Evolutionary conservation across 768 basidiomycete genomes (phyloP), one percentile per base, ranked within the genome.

Genomic region (Trametes elegans): DNA sequence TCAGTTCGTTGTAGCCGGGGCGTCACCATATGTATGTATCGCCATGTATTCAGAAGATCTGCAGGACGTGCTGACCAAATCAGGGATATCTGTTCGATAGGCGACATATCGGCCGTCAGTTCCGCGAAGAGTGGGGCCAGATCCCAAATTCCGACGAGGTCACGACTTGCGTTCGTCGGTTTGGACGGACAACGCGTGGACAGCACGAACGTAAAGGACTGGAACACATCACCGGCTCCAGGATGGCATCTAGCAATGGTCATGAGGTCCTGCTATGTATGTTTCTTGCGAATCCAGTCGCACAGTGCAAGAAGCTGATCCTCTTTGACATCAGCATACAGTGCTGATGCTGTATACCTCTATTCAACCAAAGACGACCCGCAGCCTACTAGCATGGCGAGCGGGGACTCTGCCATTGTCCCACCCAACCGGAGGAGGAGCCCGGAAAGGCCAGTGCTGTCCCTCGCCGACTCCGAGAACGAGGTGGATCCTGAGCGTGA

Each of bases 61-160:
- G n/a, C n/a, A n/a, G 36, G 60, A 49, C 26, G 52, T 28, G 59
- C 43, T 36, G 29, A 66, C 63, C 60, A 26, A 42, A 61, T 26
- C 66, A 90, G 87, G 90, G 84, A 1, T 90, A 84, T 67, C 77
- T 96, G 2, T 94, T 89, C 64, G 93, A 96, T 68, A 79, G 93
- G 49, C 78, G 93, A 43, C 85, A 90, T 62, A 70, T 80, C 14
- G 82, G 84, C 7, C 80, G 84, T 10, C 71, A 76, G 28, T 70
- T 90, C 38, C 69, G 74, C 53, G 80, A 79, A 43, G 84, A 90
- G 62, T 91, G 90, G 89, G 90, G 90, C 13, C 70, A 77, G 53
- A 71, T 80, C 13, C 78, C 78, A 6, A 66, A 74, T 21, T 63
- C 73, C 3, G 73, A 74, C 21, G 79, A 79, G 40, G 65, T 85